phyloP scores from a whole-genome alignment of 2,329 filamentous ascomycete genomes.

The Sporothrix phasma region DNA sequence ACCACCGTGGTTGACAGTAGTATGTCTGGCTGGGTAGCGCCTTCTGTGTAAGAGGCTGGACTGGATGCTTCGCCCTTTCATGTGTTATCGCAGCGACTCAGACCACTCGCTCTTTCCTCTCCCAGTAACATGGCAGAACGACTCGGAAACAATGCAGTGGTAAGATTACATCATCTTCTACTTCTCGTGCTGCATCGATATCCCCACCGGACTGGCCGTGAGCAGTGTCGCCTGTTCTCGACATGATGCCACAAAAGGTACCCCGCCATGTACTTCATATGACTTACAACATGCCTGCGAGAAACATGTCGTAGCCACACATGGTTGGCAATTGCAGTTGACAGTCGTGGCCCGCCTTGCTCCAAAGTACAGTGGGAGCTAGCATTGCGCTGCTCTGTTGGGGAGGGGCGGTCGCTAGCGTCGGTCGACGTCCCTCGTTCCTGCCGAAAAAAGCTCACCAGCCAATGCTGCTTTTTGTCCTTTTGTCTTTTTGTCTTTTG shows the following conservation, averaged over 20 bases:
- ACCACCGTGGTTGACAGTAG: neutral
- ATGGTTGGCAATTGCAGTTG: neutral
- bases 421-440: neutral
- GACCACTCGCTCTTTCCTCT: neutral
- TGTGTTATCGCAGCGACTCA: neutral
- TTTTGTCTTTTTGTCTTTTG: too few relatives aligned
- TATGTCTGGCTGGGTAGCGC: neutral
- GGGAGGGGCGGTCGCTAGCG: conserved; percentile 10
- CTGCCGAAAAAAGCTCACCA: conserved; percentile 16
- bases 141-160: neutral
- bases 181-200: neutral
- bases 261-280: neutral
- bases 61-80: neutral
- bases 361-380: neutral
- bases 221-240: neutral
- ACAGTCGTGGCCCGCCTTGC: neutral
- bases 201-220: neutral
- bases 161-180: neutral
- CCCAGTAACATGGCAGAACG: neutral
- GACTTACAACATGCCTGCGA: too few relatives aligned
- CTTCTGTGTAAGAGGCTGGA: neutral
- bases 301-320: neutral
- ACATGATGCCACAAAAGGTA: neutral
- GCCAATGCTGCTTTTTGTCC: too few relatives aligned
- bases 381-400: neutral